phyloP scores from a whole-genome alignment of 805 yeast genomes.

The Pichia heedii region DNA sequence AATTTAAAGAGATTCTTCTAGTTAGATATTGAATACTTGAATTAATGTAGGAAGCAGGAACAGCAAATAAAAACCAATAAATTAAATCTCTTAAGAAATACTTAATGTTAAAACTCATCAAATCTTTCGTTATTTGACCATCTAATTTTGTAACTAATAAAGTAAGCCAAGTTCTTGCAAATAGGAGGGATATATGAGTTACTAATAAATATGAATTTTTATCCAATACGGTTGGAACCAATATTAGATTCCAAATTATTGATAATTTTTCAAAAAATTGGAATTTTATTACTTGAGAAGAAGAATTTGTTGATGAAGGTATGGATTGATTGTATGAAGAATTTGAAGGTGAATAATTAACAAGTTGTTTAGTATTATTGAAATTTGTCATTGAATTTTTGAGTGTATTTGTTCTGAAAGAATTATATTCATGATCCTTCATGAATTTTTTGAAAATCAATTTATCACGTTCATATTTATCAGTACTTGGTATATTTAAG shows the following conservation, averaged over 20 bases:
- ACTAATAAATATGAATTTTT: conserved; percentile 57
- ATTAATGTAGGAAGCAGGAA: conserved; percentile 89
- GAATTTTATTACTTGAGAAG: conserved; percentile 29
- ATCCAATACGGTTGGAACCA: conserved; percentile 67
- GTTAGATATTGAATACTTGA: conserved; percentile 80
- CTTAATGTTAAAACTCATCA: conserved; percentile 71
- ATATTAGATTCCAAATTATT: conserved; percentile 63
- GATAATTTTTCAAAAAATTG: conserved; percentile 62
- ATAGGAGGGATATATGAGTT: conserved; percentile 64
- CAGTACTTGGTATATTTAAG: conserved; percentile 36
- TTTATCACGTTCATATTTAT: conserved; percentile 47
- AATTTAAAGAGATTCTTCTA: conserved; percentile 66
- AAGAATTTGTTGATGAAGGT: too few relatives aligned
- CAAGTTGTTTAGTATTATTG: conserved; percentile 5
- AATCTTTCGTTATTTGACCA: conserved; percentile 84
- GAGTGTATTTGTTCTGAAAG: neutral
- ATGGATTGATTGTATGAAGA: too few relatives aligned
- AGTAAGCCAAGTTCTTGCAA: conserved; percentile 81
- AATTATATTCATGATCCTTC: conserved; percentile 20
- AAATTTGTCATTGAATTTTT: neutral
- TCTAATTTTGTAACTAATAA: conserved; percentile 80
- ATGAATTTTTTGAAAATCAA: conserved; percentile 41
- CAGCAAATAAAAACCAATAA: conserved; percentile 83
- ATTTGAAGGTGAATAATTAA: too few relatives aligned
- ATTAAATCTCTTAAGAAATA: conserved; percentile 69